Conservation (phyloP, 2,329 filamentous ascomycete species). For the Fusarium stilboides region DNA sequence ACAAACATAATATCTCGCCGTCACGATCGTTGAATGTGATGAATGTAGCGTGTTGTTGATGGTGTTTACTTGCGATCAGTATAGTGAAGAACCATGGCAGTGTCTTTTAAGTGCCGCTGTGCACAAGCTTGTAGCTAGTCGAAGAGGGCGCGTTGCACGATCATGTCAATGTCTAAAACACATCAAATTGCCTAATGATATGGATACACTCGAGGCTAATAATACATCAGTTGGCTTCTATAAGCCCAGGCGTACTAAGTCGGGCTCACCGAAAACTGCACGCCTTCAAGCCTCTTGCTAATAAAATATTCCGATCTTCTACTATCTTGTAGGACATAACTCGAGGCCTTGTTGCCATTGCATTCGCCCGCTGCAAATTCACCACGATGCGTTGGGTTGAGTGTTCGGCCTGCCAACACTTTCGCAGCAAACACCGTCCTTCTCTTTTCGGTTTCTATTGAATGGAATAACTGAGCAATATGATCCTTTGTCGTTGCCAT, state of each 20-base stretch:
- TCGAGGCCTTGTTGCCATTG: background rate
- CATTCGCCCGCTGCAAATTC: background rate
- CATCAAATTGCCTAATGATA: background rate
- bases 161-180: constrained; percentile 21
- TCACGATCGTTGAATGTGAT: background rate
- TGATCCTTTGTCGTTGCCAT: background rate
- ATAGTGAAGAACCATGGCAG: background rate
- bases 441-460: background rate
- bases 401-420: background rate
- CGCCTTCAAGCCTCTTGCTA: background rate
- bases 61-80: background rate
- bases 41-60: background rate
- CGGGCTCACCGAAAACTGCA: constrained; percentile 9
- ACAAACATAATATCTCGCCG: background rate
- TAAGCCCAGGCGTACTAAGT: background rate
- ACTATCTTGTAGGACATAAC: background rate
- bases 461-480: background rate
- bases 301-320: background rate
- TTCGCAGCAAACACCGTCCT: constrained; percentile 11
- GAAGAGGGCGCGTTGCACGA: constrained; percentile 22
- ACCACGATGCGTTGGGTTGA: background rate
- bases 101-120: background rate
- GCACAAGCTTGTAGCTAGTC: constrained; percentile 12
- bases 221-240: constrained; percentile 6
- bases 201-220: background rate